Conservation (phyloP, 148 eudicot genomes). For the Rhododendron griersonianum region DNA sequence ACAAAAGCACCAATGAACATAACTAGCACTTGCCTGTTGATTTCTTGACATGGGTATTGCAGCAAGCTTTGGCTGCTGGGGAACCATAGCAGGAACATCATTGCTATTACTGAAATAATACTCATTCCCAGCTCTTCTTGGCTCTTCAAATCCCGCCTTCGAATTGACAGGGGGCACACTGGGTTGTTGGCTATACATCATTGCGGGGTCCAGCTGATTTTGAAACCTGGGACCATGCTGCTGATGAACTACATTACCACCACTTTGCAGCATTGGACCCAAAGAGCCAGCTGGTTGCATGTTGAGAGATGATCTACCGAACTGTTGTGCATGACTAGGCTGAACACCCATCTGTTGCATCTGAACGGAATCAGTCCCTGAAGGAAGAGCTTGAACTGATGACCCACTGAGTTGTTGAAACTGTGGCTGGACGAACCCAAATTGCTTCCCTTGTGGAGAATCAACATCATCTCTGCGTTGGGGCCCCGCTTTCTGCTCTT, state of each 20-base stretch:
- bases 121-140: slow-evolving; percentile 51
- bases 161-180: slow-evolving; percentile 40
- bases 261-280: slow-evolving; percentile 32
- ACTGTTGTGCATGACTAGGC: slow-evolving; percentile 38
- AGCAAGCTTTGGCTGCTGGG: slow-evolving; percentile 78
- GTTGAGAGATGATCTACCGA: slow-evolving; percentile 37
- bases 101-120: slow-evolving; percentile 34
- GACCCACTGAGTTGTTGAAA: slow-evolving; percentile 38
- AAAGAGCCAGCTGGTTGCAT: slow-evolving; percentile 43
- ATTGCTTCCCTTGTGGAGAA: slow-evolving; percentile 40
- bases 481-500: slow-evolving; percentile 44
- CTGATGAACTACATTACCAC: slow-evolving; percentile 35
- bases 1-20: neutral
- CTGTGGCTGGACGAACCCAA: slow-evolving; percentile 38
- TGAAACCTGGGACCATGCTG: slow-evolving; percentile 54
- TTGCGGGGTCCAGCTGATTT: slow-evolving; percentile 53
- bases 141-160: slow-evolving; percentile 54
- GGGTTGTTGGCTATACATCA: slow-evolving; percentile 51
- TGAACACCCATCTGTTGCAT: slow-evolving; percentile 42
- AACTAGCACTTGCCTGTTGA: slow-evolving; percentile 55
- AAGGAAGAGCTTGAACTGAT: slow-evolving; percentile 33
- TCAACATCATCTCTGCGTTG: slow-evolving; percentile 54
- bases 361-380: slow-evolving; percentile 31
- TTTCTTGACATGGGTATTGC: slow-evolving; percentile 60
- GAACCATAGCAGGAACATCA: slow-evolving; percentile 39